Evolutionary conservation across 805 yeast species (phyloP).

Genomic region (Ogataea ramenticola): DNA sequence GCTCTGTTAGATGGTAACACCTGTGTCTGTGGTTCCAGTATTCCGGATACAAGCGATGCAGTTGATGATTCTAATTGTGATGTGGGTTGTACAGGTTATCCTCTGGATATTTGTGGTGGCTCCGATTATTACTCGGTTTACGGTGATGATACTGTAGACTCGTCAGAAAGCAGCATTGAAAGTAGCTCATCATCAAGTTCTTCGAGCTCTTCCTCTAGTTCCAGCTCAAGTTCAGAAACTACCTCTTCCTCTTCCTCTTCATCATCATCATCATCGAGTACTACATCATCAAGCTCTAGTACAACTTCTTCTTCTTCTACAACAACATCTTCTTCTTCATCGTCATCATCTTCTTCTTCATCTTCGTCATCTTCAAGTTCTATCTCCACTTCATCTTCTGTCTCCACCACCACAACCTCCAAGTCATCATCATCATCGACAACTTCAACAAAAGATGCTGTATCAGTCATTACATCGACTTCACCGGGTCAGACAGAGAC

Average conservation of each 20-base stretch:
- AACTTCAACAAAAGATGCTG: slow-evolving; percentile 1
- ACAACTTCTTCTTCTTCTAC: slow-evolving; percentile 8
- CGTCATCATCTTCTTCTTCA: slow-evolving; percentile 9
- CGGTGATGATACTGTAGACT: slow-evolving; percentile 17
- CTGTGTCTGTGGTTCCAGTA: slow-evolving; percentile 61
- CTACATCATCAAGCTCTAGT: slow-evolving; percentile 12
- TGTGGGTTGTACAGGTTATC: slow-evolving; percentile 52
- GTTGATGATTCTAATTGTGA: slow-evolving; percentile 32
- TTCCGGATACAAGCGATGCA: slow-evolving; percentile 25
- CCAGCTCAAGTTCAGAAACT: slow-evolving; percentile 4
- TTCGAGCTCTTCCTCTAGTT: slow-evolving; percentile 12
- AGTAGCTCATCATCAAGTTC: slow-evolving; percentile 1
- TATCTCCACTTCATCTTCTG: no score
- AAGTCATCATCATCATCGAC: slow-evolving; percentile 3
- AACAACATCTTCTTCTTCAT: slow-evolving; percentile 7
- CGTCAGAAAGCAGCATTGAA: slow-evolving; percentile 3
- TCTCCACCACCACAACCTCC: slow-evolving; percentile 7
- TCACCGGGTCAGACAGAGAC: slow-evolving; percentile 17
- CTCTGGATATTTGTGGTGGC: slow-evolving; percentile 56
- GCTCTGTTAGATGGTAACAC: slow-evolving; percentile 44
- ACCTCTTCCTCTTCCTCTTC: slow-evolving; percentile 11
- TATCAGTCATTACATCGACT: slow-evolving; percentile 7
- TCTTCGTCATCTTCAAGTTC: slow-evolving; percentile 6
- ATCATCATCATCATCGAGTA: slow-evolving; percentile 9
- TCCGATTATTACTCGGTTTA: slow-evolving; percentile 42